Conservation (phyloP, 2,329 filamentous ascomycete species). For the Exutisphaerella laricina region DNA sequence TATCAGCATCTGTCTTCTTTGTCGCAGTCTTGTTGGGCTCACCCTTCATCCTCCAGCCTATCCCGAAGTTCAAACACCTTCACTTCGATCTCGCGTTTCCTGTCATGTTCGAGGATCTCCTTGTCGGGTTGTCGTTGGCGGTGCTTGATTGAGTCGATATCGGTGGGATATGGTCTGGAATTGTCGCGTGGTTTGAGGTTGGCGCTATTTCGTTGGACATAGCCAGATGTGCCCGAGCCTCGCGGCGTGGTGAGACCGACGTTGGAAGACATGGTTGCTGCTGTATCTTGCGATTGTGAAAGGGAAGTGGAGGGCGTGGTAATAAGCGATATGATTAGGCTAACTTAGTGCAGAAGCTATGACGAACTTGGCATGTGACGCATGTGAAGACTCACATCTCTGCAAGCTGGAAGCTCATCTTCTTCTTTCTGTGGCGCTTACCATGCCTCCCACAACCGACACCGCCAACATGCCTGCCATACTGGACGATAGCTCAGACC, state of each 20-base stretch:
- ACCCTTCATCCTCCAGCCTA: constrained; percentile 85
- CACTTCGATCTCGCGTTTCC: constrained; percentile 84
- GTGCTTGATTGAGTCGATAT: constrained; percentile 65
- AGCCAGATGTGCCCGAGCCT: constrained; percentile 92
- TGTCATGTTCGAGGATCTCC: constrained; percentile 90
- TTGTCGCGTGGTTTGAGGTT: constrained; percentile 80
- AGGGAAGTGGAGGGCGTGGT: neutral
- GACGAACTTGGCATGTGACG: neutral
- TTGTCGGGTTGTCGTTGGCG: constrained; percentile 79
- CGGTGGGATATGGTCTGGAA: constrained; percentile 64
- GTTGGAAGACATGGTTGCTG: constrained; percentile 83
- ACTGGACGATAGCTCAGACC: constrained; percentile 11
- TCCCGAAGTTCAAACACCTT: constrained; percentile 89
- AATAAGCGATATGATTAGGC: neutral
- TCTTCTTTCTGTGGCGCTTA: neutral
- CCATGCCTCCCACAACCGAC: neutral
- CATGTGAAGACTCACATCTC: neutral
- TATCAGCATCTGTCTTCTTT: constrained; percentile 1
- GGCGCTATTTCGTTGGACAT: constrained; percentile 93
- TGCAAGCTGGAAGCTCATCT: constrained; percentile 2
- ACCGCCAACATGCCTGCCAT: constrained; percentile 17
- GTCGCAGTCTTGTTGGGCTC: constrained; percentile 27
- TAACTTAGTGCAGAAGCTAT: too few relatives aligned
- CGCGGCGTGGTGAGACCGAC: constrained; percentile 92
- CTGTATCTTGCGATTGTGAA: too few relatives aligned